A percentile compares a stretch with the other conserved stretches of the same genome.
Evolutionary conservation across 1,139 yeast genomes (phyloP).

Genomic region (Yamadazyma taylorii): DNA sequence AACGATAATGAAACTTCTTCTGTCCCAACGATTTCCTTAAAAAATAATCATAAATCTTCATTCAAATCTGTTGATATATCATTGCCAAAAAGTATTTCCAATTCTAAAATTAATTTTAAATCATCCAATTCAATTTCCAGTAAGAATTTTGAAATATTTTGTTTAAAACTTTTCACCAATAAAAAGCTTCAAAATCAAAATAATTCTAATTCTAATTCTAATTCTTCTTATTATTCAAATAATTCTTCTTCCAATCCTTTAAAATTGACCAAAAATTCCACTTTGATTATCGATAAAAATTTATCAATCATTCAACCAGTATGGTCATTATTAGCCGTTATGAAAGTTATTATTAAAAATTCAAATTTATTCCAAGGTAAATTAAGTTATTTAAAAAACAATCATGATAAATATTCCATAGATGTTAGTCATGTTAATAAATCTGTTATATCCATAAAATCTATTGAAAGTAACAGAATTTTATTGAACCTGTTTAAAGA

Average conservation of each 20-base stretch:
- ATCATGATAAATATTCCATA: constrained; percentile 18
- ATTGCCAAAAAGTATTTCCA: constrained; percentile 16
- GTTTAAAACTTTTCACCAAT: constrained; percentile 41
- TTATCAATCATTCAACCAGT: constrained; percentile 53
- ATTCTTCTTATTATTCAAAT: background rate
- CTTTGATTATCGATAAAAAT: constrained; percentile 15
- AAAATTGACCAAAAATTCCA: constrained; percentile 18
- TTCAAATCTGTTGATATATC: constrained; percentile 9
- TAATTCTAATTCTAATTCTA: constrained; percentile 1
- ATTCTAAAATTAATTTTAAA: constrained; percentile 13
- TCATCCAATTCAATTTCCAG: constrained; percentile 39
- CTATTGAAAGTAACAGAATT: constrained; percentile 37
- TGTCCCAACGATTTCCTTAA: constrained; percentile 13
- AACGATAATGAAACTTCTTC: constrained; percentile 5
- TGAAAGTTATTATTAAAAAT: constrained; percentile 51
- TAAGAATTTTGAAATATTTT: constrained; percentile 57
- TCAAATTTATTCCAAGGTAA: constrained; percentile 56
- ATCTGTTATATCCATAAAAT: constrained; percentile 25
- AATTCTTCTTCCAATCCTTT: constrained; percentile 6
- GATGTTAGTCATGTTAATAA: constrained; percentile 9
- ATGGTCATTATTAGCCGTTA: constrained; percentile 67
- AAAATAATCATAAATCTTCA: constrained; percentile 4
- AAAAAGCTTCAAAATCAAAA: constrained; percentile 16
- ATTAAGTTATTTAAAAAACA: constrained; percentile 32
- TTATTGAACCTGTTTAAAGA: constrained; percentile 43